Evolutionary conservation across 495 filamentous ascomycete species (phyloP).

Genomic region (Lepraria neglecta): DNA sequence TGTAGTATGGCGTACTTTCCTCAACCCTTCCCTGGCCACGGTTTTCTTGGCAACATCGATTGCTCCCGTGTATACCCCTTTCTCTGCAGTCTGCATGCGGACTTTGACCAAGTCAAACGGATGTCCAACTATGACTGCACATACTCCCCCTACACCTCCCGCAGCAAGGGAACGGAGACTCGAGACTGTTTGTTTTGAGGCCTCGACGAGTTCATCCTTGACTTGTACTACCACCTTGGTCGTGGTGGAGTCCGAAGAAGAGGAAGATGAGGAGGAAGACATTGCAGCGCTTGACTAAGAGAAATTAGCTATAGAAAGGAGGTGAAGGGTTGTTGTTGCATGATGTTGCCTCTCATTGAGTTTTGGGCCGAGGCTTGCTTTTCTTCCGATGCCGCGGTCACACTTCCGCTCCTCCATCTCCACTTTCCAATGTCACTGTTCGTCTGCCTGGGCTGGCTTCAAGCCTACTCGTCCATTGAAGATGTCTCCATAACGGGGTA

Average conservation of each 20-base stretch:
- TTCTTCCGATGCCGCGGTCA: not conserved
- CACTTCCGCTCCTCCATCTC: conserved; percentile 7
- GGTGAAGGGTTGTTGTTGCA: not conserved
- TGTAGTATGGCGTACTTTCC: conserved; percentile 41
- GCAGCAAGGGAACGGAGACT: conserved; percentile 72
- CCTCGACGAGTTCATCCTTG: conserved; percentile 28
- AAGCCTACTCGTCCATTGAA: too few species aligned
- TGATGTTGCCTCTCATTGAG: not conserved
- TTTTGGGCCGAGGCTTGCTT: conserved; percentile 7
- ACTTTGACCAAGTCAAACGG: conserved; percentile 98
- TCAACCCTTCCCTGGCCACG: conserved; percentile 77
- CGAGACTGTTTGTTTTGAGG: conserved; percentile 34
- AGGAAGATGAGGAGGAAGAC: conserved; percentile 13
- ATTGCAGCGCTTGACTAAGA: conserved; percentile 1
- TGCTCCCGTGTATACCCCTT: conserved; percentile 82
- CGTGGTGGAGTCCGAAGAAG: conserved; percentile 20
- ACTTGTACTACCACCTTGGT: conserved; percentile 23
- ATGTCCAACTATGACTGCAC: conserved; percentile 88
- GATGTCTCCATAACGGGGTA: too few species aligned
- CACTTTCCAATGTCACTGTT: not conserved
- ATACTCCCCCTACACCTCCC: conserved; percentile 88
- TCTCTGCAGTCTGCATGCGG: conserved; percentile 89
- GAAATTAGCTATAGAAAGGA: not conserved
- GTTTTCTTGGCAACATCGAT: conserved; percentile 88
- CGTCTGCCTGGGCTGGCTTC: too few species aligned